A percentile compares a stretch with the other conserved stretches of the same genome.
phyloP scores from a whole-genome alignment of 805 yeast genomes.

The Yarrowia keelungensis region DNA sequence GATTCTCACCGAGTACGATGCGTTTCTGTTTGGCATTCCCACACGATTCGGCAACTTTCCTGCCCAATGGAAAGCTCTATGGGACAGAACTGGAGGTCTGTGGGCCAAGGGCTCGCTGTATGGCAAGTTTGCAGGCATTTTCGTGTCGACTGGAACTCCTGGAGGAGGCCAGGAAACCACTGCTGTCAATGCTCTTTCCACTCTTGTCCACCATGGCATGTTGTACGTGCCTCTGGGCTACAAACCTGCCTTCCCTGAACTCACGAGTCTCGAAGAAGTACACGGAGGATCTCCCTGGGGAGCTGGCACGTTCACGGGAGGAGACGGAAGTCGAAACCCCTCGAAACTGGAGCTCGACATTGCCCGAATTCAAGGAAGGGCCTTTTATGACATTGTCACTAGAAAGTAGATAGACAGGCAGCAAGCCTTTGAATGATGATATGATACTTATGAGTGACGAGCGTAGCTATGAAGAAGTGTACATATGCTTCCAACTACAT shows the following conservation, averaged over 20 bases:
- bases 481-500: no score
- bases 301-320: slow-evolving; percentile 78
- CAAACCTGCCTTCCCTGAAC: slow-evolving; percentile 59
- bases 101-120: slow-evolving; percentile 74
- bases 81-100: slow-evolving; percentile 77
- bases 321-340: slow-evolving; percentile 77
- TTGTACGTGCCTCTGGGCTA: slow-evolving; percentile 80
- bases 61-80: slow-evolving; percentile 75
- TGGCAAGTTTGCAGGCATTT: slow-evolving; percentile 78
- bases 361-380: slow-evolving; percentile 71
- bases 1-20: slow-evolving; percentile 68
- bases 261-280: slow-evolving; percentile 65
- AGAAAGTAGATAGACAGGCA: not conserved
- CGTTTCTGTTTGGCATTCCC: slow-evolving; percentile 77
- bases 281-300: slow-evolving; percentile 92
- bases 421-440: not conserved
- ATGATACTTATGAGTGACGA: no score
- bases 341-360: slow-evolving; percentile 66
- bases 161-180: slow-evolving; percentile 86
- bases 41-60: slow-evolving; percentile 80
- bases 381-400: slow-evolving; percentile 59
- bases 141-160: slow-evolving; percentile 71
- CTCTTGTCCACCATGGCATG: slow-evolving; percentile 77
- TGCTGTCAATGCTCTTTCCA: slow-evolving; percentile 61
- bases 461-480: no score